phyloP scores from a whole-genome alignment of 768 basidiomycete genomes.

The Dioszegia crocea region DNA sequence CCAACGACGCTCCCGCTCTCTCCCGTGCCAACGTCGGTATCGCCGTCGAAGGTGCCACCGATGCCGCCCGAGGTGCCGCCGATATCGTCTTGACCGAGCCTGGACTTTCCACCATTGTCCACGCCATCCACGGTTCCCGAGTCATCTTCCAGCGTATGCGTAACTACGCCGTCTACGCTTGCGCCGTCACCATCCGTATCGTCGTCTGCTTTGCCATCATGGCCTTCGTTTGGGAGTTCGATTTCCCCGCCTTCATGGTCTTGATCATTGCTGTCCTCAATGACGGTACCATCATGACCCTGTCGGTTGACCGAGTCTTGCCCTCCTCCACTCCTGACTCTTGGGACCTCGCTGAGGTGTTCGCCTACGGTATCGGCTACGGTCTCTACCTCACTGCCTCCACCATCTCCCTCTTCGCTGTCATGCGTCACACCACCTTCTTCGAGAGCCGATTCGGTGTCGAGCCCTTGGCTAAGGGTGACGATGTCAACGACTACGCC shows the following conservation, averaged over 20 bases:
- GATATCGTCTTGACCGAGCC: slow-evolving; percentile 98
- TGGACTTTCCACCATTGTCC: slow-evolving; percentile 97
- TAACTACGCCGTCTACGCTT: slow-evolving; percentile 97
- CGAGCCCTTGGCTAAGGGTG: slow-evolving; percentile 70
- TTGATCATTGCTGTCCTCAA: slow-evolving; percentile 95
- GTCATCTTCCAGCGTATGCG: slow-evolving; percentile 99
- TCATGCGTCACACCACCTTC: slow-evolving; percentile 81
- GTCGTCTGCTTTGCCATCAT: slow-evolving; percentile 95
- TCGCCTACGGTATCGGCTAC: slow-evolving; percentile 90
- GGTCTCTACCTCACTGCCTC: slow-evolving; percentile 88
- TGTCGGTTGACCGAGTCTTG: slow-evolving; percentile 84
- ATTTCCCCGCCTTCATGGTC: slow-evolving; percentile 99
- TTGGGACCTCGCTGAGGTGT: slow-evolving; percentile 96
- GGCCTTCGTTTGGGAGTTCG: slow-evolving; percentile 91
- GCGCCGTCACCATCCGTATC: slow-evolving; percentile 95
- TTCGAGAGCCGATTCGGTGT: slow-evolving; percentile 86
- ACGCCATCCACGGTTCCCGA: slow-evolving; percentile 96
- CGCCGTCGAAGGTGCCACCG: slow-evolving; percentile 97
- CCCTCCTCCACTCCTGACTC: slow-evolving; percentile 88
- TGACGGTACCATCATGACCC: slow-evolving; percentile 98
- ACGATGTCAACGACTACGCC: slow-evolving; percentile 61
- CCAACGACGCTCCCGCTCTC: slow-evolving; percentile 95
- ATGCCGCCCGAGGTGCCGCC: slow-evolving; percentile 96
- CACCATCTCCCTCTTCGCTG: slow-evolving; percentile 73
- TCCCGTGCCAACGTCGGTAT: slow-evolving; percentile 99